Base-by-base conservation (phyloP, 306 rosid species). In the Sesbania bispinosa region DNA sequence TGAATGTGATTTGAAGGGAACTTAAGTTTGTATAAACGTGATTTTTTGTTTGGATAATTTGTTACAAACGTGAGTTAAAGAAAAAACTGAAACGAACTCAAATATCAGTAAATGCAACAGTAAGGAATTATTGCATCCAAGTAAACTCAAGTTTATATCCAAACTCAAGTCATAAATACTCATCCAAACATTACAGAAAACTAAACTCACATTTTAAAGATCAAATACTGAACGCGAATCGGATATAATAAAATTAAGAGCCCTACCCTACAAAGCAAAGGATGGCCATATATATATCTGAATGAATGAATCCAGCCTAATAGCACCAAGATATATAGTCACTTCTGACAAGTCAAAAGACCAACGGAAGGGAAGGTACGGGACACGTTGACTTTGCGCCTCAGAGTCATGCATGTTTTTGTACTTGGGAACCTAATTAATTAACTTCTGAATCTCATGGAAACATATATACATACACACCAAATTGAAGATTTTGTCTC, bases 331-430 rank as follows among this genome's bases (percentile, higher is more conserved):
- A 23, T 20, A 42, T 73, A 23, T 20, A 42, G 75, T 39, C 18
- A 65, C 36, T 79, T 62, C 93, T 88, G 91, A 84, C 89, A 82
- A 33, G 95, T 86, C 91, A 79, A 88, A 80, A 71, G 79, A 60
- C 63, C 65, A 57, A 57, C 27, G 20, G 50, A 45, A 77, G 8
- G 33, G 51, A 75, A 41, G 81, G 79, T 69, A 69, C 47, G 36
- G 38, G 76, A 67, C 81, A 10, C 76, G 82, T 88, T 88, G 95
- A 88, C 95, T 73, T 84, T 82, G 42, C 5, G 0, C 62, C 79
- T 71, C 57, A 29, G 14, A 67, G 69, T 77, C 70, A 60, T 51
- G 39, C 2, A 53, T 38, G 67, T 66, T 71, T 76, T 69, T 80
- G 53, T 51, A 33, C 2, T 2, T 1, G 4, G 30, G 3, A 1